phyloP scores from a whole-genome alignment of 345 rosid species.

The Pelargonium nanum region DNA sequence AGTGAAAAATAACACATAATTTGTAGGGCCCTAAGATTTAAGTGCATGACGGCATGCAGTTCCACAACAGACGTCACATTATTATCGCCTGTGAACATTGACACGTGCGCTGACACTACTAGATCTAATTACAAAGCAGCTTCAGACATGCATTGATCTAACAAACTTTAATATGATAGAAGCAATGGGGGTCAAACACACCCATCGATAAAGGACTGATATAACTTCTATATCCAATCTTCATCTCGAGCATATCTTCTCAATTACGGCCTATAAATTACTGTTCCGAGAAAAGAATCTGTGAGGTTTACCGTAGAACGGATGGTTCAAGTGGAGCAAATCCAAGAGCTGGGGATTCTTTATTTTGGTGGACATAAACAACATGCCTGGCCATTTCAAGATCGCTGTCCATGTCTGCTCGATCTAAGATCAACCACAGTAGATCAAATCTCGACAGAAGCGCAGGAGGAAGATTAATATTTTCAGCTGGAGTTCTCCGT shows the following conservation, averaged over 20 bases:
- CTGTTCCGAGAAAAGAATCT: background rate
- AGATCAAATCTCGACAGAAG: conserved; percentile 91
- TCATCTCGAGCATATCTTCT: background rate
- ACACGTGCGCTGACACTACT: too few species aligned
- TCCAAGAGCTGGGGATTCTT: conserved; percentile 89
- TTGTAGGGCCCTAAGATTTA: too few species aligned
- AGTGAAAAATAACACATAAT: too few species aligned
- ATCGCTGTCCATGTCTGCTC: conserved; percentile 94
- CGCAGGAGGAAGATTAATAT: conserved; percentile 94
- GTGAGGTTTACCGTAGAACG: conserved; percentile 53
- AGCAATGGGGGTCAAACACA: too few species aligned
- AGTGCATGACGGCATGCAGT: too few species aligned
- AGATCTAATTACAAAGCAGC: too few species aligned
- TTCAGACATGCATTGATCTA: too few species aligned
- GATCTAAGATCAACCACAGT: conserved; percentile 89
- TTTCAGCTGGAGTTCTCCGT: conserved; percentile 94
- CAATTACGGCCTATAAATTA: background rate
- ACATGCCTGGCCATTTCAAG: conserved; percentile 94
- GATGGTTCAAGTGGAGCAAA: conserved; percentile 81
- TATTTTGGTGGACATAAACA: conserved; percentile 80
- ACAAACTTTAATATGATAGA: too few species aligned
- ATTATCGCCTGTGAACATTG: too few species aligned
- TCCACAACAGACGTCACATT: too few species aligned
- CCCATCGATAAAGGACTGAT: too few species aligned
- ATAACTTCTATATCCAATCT: background rate